Evolutionary conservation across 306 rosid genomes (phyloP), one percentile per base, ranked within the genome.

Genomic region (Pyrus bretschneideri): DNA sequence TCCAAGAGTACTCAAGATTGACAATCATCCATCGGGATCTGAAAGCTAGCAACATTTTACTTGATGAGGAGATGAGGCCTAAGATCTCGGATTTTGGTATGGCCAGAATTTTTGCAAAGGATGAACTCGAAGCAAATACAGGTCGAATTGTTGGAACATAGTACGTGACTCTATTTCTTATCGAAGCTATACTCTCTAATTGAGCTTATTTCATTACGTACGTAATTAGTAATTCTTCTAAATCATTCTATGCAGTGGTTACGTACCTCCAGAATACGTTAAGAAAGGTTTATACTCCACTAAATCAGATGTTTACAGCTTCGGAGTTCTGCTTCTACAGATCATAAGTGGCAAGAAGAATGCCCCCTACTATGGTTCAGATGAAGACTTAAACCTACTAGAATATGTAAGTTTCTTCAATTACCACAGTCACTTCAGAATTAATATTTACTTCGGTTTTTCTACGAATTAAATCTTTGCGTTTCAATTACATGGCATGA

Each of bases 41-140:
- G 14, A 86, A 86, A 72, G 76, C 79, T 71, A 80, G 86, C 58
- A 85, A 82, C 49, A 83, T 86, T 42, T 82, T 77, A 54, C n/a
- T 72, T 6, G 80, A 75, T 25, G 1, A 51, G 1, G 78, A 78
- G 15, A 75, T 81, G 79, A 83, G 64, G 1, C 74, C 84, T 38
- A 86, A 86, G 63, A 83, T 86, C 1, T 81, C 84, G 11, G 84
- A 86, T 62, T 86, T 83, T 67, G 84, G 86, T 1, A 81, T 86
- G 77, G 79, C 82, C 7, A 83, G 45, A 76, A 69, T 79, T 59
- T 83, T 79, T 1, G 18, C 54, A 6, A 79, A 80, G 62, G 78
- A 76, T 19, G 71, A 55, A 67, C 33, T 1, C 1, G 82, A 83
- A 79, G 87, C 85, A 64, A 86, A 81, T 67, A 83, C 84, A 4